A percentile compares a stretch with the other conserved stretches of the same genome.
Conservation (phyloP, 345 rosid genomes). For the Cardamine occulta region DNA sequence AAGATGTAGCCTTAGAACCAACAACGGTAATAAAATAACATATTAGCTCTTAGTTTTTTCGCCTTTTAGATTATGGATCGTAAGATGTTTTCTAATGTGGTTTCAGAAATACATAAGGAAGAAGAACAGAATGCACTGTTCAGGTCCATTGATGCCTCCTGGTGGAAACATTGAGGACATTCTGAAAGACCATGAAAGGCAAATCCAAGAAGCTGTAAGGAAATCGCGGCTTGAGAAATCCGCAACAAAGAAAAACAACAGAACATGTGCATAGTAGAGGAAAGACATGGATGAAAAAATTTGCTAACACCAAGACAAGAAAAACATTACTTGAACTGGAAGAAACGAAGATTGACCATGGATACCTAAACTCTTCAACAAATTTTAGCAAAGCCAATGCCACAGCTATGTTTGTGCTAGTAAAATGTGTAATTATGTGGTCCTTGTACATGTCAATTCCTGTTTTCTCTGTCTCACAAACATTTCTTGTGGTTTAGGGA, state of each 20-base stretch:
- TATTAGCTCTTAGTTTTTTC: not conserved
- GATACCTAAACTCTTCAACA: not conserved
- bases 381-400: conserved; percentile 6
- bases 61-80: not conserved
- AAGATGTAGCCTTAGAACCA: conserved; percentile 31
- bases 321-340: conserved; percentile 10
- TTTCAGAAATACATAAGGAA: conserved; percentile 64
- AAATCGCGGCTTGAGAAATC: conserved; percentile 74
- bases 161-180: conserved; percentile 93
- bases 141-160: conserved; percentile 92
- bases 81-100: conserved; percentile 22
- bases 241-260: conserved; percentile 48
- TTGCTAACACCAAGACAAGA: conserved; percentile 14
- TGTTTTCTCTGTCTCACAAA: conserved; percentile 18
- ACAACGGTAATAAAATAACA: conserved; percentile 46
- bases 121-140: conserved; percentile 80
- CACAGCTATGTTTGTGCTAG: conserved; percentile 21
- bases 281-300: conserved; percentile 35
- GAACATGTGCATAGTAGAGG: conserved; percentile 25
- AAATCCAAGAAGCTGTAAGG: conserved; percentile 89
- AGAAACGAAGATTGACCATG: conserved; percentile 1
- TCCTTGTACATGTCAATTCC: conserved; percentile 21
- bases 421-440: conserved; percentile 32
- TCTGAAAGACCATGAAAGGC: conserved; percentile 88
- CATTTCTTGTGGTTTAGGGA: conserved; percentile 25